Conservation (phyloP, 768 basidiomycete species). For the Suillus americanus region DNA sequence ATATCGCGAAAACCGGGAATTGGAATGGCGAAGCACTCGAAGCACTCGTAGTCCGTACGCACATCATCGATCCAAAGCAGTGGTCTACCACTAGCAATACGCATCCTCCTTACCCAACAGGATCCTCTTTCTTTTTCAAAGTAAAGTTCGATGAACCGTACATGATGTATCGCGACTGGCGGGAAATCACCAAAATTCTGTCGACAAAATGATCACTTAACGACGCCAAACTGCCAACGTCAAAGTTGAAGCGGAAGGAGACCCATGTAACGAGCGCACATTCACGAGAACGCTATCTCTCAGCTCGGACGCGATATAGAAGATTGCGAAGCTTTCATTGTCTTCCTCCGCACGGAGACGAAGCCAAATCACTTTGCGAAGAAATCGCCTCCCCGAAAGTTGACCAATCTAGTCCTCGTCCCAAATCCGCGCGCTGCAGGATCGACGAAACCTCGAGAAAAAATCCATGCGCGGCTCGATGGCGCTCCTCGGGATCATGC, state of each 20-base stretch:
- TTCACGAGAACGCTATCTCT: background rate
- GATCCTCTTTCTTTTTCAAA: slow-evolving; percentile 96
- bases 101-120: slow-evolving; percentile 66
- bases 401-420: too few species aligned
- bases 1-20: slow-evolving; percentile 61
- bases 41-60: slow-evolving; percentile 59
- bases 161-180: background rate
- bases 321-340: too few species aligned
- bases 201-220: slow-evolving; percentile 25
- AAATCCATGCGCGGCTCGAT: background rate
- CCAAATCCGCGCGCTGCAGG: background rate
- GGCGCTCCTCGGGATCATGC: background rate
- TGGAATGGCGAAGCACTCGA: slow-evolving; percentile 88
- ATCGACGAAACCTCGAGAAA: too few species aligned
- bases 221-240: slow-evolving; percentile 49
- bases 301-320: background rate
- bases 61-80: slow-evolving; percentile 36
- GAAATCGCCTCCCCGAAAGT: too few species aligned
- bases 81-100: slow-evolving; percentile 27
- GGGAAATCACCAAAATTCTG: background rate
- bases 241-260: slow-evolving; percentile 74
- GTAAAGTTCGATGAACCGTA: slow-evolving; percentile 99
- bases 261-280: slow-evolving; percentile 34
- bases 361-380: too few species aligned
- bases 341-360: too few species aligned